phyloP scores from a whole-genome alignment of 1,284 basidiomycete genomes.

The Ceratobasidium sp. region DNA sequence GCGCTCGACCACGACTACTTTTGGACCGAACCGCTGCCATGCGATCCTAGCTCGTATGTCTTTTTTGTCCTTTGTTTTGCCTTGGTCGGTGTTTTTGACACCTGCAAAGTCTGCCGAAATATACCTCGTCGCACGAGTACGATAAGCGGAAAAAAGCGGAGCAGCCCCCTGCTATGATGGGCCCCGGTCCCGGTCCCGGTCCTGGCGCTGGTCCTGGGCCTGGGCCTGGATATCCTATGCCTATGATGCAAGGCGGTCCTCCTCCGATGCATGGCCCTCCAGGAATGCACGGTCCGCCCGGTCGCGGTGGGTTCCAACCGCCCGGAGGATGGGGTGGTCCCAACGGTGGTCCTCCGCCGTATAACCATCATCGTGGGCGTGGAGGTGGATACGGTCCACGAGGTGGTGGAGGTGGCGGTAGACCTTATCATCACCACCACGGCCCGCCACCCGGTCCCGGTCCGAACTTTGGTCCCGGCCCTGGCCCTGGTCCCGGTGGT shows the following conservation, averaged over 20 bases:
- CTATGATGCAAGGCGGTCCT: not conserved
- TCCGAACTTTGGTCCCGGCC: slow-evolving; percentile 16
- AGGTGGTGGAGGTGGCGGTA: not conserved
- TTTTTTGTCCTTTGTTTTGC: slow-evolving; percentile 36
- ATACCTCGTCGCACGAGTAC: slow-evolving; percentile 87
- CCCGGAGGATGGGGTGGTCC: slow-evolving; percentile 18
- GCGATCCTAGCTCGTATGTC: slow-evolving; percentile 83
- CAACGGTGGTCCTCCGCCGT: not conserved
- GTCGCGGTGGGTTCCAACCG: slow-evolving; percentile 1
- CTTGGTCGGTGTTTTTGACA: not conserved
- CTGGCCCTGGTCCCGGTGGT: slow-evolving; percentile 5
- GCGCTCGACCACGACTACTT: slow-evolving; percentile 66
- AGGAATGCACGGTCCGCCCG: not conserved
- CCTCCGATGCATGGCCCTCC: slow-evolving; percentile 14
- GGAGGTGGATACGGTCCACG: not conserved
- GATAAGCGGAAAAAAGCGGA: slow-evolving; percentile 72
- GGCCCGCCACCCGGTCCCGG: slow-evolving; percentile 11
- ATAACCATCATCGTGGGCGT: not conserved
- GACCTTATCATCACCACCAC: slow-evolving; percentile 11
- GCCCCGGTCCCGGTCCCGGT: slow-evolving; percentile 13
- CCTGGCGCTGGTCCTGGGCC: not conserved
- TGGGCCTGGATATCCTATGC: not conserved
- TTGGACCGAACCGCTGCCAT: slow-evolving; percentile 87
- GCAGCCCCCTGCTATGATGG: not conserved
- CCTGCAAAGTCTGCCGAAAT: slow-evolving; percentile 74